Evolutionary conservation across 352 stramenopile species (phyloP).

Genomic region (Globisporangium echinulatum): DNA sequence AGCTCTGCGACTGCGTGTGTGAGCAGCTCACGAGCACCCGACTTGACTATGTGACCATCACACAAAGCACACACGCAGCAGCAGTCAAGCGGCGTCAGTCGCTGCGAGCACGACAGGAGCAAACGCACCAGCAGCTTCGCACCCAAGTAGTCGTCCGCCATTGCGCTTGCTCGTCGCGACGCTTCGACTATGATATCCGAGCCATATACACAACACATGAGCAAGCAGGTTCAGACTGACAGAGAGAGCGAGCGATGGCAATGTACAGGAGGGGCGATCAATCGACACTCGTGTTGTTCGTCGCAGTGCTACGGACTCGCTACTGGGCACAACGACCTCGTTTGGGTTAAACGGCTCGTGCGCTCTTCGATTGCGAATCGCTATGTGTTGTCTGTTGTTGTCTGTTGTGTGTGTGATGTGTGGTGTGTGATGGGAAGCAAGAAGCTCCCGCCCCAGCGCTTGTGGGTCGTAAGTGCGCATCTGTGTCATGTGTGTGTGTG

Average conservation of each 20-base stretch:
- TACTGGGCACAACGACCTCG: not conserved
- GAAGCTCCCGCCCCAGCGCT: no score
- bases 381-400: not conserved
- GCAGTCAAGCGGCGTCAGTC: no score
- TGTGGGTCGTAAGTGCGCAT: no score
- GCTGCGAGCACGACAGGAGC: not conserved
- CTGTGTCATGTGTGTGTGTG: no score
- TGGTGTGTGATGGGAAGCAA: no score
- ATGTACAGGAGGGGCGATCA: not conserved
- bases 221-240: not conserved
- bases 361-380: not conserved
- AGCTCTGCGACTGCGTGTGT: conserved; percentile 8
- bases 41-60: conserved; percentile 3
- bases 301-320: conserved; percentile 1
- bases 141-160: conserved; percentile 13
- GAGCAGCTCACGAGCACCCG: conserved; percentile 8
- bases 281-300: not conserved
- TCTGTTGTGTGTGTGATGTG: not conserved
- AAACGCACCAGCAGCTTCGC: not conserved
- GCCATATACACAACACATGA: not conserved
- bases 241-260: not conserved
- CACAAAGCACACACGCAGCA: not conserved
- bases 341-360: not conserved
- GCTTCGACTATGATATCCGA: not conserved
- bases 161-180: not conserved